Evolutionary conservation across 176 grass and related monocot genomes (phyloP).

Genomic region (Phragmites australis): DNA sequence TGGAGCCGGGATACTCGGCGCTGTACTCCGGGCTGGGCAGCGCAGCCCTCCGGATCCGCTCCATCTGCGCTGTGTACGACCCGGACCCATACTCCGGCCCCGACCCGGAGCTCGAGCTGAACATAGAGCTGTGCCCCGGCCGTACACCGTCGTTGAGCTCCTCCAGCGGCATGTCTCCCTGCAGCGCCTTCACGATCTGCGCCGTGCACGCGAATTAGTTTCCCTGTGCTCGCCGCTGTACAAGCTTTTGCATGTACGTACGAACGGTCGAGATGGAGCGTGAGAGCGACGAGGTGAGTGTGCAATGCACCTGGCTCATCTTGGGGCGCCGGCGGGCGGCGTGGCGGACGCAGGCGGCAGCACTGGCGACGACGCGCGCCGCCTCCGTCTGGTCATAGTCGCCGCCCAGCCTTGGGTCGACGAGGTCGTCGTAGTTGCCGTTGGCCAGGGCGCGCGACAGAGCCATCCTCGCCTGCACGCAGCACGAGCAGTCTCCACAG

Average conservation of each 20-base stretch:
- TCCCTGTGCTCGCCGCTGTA: too few relatives aligned
- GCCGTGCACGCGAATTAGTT: too few relatives aligned
- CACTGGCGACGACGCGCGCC: slow-evolving; percentile 48
- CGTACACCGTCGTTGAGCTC: slow-evolving; percentile 44
- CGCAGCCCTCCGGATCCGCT: slow-evolving; percentile 27
- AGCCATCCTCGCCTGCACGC: slow-evolving; percentile 38
- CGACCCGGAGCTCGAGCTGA: slow-evolving; percentile 18
- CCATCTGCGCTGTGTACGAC: slow-evolving; percentile 51
- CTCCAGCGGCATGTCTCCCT: slow-evolving; percentile 49
- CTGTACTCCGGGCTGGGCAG: slow-evolving; percentile 47
- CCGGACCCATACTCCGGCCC: slow-evolving; percentile 20
- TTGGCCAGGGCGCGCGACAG: slow-evolving; percentile 41
- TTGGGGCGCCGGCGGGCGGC: slow-evolving; percentile 54
- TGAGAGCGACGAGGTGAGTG: too few relatives aligned
- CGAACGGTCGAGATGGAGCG: neutral
- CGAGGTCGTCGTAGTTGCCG: slow-evolving; percentile 49
- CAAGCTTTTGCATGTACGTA: too few relatives aligned
- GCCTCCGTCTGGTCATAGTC: slow-evolving; percentile 50
- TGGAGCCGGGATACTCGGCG: slow-evolving; percentile 28
- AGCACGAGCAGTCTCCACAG: neutral
- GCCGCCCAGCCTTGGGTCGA: slow-evolving; percentile 41
- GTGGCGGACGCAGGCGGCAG: slow-evolving; percentile 56
- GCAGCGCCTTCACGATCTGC: slow-evolving; percentile 53
- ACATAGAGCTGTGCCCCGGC: slow-evolving; percentile 30
- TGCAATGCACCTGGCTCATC: slow-evolving; percentile 61